Evolutionary conservation across 2,329 filamentous ascomycete species (phyloP), one percentile per base, ranked within the genome.

Genomic region (Paraconiothyrium brasiliense): DNA sequence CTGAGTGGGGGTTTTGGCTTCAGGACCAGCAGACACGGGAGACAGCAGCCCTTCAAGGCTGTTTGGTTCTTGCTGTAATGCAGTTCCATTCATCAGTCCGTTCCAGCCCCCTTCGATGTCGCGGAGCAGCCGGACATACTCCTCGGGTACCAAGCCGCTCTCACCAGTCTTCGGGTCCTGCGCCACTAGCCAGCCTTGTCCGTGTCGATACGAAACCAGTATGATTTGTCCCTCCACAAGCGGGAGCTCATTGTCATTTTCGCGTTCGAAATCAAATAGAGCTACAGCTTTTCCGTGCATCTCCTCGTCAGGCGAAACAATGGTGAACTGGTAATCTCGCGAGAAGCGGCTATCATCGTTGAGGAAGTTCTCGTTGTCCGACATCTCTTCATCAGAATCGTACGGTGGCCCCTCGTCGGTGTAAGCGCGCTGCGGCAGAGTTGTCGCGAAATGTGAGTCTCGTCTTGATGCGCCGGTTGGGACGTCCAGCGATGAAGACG

Each of bases 271-370:
- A 76, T 97, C 94, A 76, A 97, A 99, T 24, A 99, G 84, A 7
- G 95, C 95, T 32, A 99, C 92, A 22, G 93, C 94, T 76, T 97
- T 97, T 52, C 95, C 95, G 74, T 97, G 94, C 87, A 97, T 97
- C 78, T 98, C 93, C 80, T 98, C 94, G 77, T 98, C 95, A 5
- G 94, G 93, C 14, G 92, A 96, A 16, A 92, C 94, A 70, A 97
- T 97, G 20, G 93, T 96, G 77, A 97, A 97, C 71, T 96, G 92
- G 77, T 97, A 97, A 78, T 97, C 92, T 67, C 92, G 89, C 49
- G 93, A 96, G 79, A 94, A 97, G 71, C 93, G 88, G 58, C 90
- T 92, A 75, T 92, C 86, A 73, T 93, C 90, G 43, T 78, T 75
- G 57, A 80, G 76, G 58, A 73, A 79, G 68, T 88, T 86, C 61